These are phyloP conservation scores for Lasiodiplodia sp. DNA, from an alignment of 2,329 filamentous ascomycete genomes.

Conservation along the genomic window DNA sequence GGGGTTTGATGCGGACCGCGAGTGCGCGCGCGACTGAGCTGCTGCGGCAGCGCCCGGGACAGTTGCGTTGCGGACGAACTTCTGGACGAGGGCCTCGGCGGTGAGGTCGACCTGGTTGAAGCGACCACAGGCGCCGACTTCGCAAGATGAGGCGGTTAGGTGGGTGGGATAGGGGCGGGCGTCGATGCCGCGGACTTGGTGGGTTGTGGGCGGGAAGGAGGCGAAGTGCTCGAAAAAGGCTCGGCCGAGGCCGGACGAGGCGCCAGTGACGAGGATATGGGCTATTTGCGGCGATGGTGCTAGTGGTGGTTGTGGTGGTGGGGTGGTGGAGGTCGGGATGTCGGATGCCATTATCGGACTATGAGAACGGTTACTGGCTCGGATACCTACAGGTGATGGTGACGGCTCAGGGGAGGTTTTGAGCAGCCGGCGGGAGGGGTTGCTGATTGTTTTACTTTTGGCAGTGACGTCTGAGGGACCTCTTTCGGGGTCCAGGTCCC, in stretches of 20 bases:
- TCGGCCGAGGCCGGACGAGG: slow-evolving; percentile 48
- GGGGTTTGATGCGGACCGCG: background rate
- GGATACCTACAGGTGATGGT: background rate
- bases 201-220: slow-evolving; percentile 5
- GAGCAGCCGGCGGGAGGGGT: background rate
- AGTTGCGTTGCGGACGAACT: background rate
- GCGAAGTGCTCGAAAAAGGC: slow-evolving; percentile 39
- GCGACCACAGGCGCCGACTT: slow-evolving; percentile 19
- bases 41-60: background rate
- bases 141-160: background rate
- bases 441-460: background rate
- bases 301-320: background rate
- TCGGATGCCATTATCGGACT: background rate
- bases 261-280: slow-evolving; percentile 46
- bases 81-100: slow-evolving; percentile 15
- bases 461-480: background rate
- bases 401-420: background rate
- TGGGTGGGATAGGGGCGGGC: slow-evolving; percentile 1
- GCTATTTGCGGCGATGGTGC: slow-evolving; percentile 31
- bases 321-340: background rate
- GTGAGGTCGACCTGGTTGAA: slow-evolving; percentile 20
- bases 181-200: slow-evolving; percentile 23
- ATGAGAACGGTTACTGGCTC: background rate
- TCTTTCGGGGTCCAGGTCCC: background rate
- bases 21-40: background rate